Evolutionary conservation across 495 filamentous ascomycete genomes (phyloP), one percentile per base, ranked within the genome.

Genomic region (Trichoderma orchidacearum): DNA sequence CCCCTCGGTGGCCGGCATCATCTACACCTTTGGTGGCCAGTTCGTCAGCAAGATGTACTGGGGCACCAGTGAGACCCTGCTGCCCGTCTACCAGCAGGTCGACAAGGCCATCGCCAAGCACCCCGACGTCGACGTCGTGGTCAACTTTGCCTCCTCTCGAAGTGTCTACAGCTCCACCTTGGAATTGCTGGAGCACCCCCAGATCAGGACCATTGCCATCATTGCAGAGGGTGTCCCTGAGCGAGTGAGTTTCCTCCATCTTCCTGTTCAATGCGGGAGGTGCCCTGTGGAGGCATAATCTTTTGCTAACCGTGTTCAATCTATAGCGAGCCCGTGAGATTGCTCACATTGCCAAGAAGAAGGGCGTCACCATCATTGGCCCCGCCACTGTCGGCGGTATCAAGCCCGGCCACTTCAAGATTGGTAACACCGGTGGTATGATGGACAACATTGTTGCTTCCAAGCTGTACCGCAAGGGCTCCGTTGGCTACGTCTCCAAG

Each of bases 21-120:
- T 98, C 77, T 98, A 98, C 80, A 96, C 93, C 63, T 98, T 98
- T 69, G 93, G 93, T 73, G 93, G 93, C 55, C 93, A 98, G 71
- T 98, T 97, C 84, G 94, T 98, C 63, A 96, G 90, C 82, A 98
- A 98, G 85, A 98, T 98, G 93, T 95, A 98, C 84, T 98, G 93
- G 93, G 93, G 93, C 66, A 98, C 93, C 61, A 96, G 91, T 75
- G 93, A 98, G 81, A 98, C 93, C 48, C 86, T 98, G 34, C 87
- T 98, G 55, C 94, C 94, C 54, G 93, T 98, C 68, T 98, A 98
- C 81, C 91, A 98, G 76, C 83, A 88, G 61, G 89, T 91, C 31
- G 75, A 82, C 65, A 96, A 96, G 80, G 93, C 93, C 59, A 85
- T 96, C 68, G 85, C 85, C 70, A 98, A 98, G 83, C 93, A 98